Evolutionary conservation across 345 rosid genomes (phyloP), one percentile per base, ranked within the genome.

Genomic region (Hypericum perforatum): DNA sequence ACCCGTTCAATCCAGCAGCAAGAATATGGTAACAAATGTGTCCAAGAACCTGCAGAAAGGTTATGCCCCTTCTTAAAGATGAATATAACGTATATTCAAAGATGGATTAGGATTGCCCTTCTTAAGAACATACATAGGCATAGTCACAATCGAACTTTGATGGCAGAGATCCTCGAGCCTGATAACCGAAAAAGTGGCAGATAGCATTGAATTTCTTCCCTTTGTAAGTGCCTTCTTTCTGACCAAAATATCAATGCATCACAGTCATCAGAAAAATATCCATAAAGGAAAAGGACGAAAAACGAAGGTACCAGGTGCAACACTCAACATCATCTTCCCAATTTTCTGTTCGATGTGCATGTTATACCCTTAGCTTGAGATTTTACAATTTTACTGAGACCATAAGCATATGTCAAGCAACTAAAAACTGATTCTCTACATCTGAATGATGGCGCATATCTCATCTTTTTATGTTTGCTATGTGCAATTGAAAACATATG

Each of bases 81-180:
- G 32, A 4, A 22, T 22, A 22, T 22, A 22, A 22, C 32, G n/a
- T 22, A 22, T n/a, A 22, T 22, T 22, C 32, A 22, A 22, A 22
- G 32, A 22, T 22, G 32, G 32, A 1, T 22, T 22, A 22, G 32
- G 32, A 22, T 22, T 22, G 4, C 32, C 32, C 32, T 22, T 22
- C 32, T 22, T 22, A 4, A 22, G 4, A 22, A 13, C 95, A 70
- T 82, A 92, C 99, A 46, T 85, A 89, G 52, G 95, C 99, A 46
- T 92, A 89, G 76, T 92, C 99, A 38, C 95, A 88, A 60, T 92
- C 99, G 3, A 92, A 92, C 63, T 92, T 92, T 3, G 99, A 92
- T 64, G 99, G 97, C 58, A 92, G 74, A 38, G 95, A 85, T 66
- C 99, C 99, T 43, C 99, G 89, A 74, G 99, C 99, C 68, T 92